Evolutionary conservation across 345 rosid species (phyloP), one percentile per base, ranked within the genome.

Genomic region (Gossypium anomalum): DNA sequence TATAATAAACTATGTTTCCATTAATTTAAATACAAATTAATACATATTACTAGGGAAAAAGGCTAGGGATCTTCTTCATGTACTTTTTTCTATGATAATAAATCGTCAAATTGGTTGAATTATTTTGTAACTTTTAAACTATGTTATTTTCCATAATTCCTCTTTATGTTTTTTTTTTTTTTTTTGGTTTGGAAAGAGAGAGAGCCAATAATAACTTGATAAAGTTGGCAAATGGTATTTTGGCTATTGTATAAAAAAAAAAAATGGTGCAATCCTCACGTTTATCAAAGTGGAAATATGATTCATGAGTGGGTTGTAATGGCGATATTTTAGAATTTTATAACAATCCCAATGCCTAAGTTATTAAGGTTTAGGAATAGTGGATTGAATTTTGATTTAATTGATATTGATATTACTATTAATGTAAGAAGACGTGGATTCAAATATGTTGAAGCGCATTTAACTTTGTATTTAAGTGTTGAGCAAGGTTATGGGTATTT

Each of bases 251-350:
- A 14, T 60, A 82, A 19, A 1, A 34, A 34, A n/a, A n/a, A 27
- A 34, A 34, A 23, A 17, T n/a, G 16, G 51, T 34, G 44, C 41
- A 22, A 55, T 58, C 53, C 75, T 43, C 25, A 55, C 59, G 4
- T 58, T 70, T 41, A 73, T 57, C 72, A 15, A 58, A 82, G 90
- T 83, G 86, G 90, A 85, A 68, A 71, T 63, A 48, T 75, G 74
- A 68, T 34, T n/a, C 34, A 72, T 53, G 72, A 68, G 84, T 77
- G 76, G 75, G 60, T 41, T 71, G 27, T 70, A 63, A 38, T 22
- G 48, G 15, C 20, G 1, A 16, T 60, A 63, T 63, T 63, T 8
- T 63, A 34, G 14, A 34, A 38, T 63, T 34, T 63, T 63, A 16
- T 34, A 12, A 38, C 12, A 34, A 63, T 51, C 17, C 23, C 67